Evolutionary conservation across 2,329 filamentous ascomycete species (phyloP), one percentile per base, ranked within the genome.

Genomic region (Magnaporthiopsis poae): DNA sequence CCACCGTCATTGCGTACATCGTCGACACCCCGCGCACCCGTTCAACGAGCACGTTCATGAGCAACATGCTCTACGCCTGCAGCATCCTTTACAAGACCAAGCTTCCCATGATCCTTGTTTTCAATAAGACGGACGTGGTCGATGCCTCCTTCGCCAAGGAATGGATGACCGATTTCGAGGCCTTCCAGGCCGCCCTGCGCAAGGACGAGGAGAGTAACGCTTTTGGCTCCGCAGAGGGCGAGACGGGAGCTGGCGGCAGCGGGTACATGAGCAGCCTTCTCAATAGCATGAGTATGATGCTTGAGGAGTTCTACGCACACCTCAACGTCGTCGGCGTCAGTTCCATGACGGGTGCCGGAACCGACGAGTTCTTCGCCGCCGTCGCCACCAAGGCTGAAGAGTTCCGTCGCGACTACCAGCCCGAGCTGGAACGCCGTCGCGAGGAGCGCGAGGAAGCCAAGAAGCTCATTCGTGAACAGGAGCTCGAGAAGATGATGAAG

Each of bases 151-250:
- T 96, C 73, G 95, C 93, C 1, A 95, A 94, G 79, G 92, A 98
- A 75, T 99, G 96, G 95, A 99, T 99, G 95, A 96, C 93, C 7
- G 94, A 99, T 77, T 99, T 97, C 73, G 95, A 99, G 71, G 88
- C 90, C 0, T 99, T 99, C 79, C 95, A 98, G 75, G 86, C 86
- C 21, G 94, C 96, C 0, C 81, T 99, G 62, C 85, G 86, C 63
- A 80, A 86, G 33, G 95, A 98, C 73, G 91, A 97, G 75, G 87
- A 90, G 66, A 82, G 84, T 9, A 92, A 92, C 62, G 87, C 86
- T 0, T 90, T 92, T 73, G 91, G 90, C 15, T 88, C 89, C 18
- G 82, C 84, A 35, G 92, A 92, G 71, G 88, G 86, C 12, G 82
- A 77, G 29, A 78, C 79, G 21, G 80, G 84, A 60, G 85, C 84